Evolutionary conservation across 345 rosid species (phyloP).

Genomic region (Euclidium syriacum): DNA sequence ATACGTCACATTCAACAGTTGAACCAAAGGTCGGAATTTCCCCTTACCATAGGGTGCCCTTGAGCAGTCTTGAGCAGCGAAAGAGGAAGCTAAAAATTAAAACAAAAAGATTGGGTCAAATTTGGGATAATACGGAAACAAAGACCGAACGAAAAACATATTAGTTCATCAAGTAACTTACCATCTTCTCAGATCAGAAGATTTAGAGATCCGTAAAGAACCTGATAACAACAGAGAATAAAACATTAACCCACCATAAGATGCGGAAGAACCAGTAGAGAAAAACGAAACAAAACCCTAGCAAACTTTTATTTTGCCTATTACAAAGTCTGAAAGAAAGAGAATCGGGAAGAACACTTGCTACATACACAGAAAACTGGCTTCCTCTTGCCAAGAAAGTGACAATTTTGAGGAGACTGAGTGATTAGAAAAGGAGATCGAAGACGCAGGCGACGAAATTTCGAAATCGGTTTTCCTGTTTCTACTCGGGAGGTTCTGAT

Average conservation of each 20-base stretch:
- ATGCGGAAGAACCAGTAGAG: background rate
- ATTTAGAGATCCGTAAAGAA: background rate
- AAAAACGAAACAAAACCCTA: slow-evolving; percentile 11
- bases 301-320: background rate
- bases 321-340: background rate
- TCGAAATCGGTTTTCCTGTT: slow-evolving; percentile 9
- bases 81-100: slow-evolving; percentile 21
- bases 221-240: slow-evolving; percentile 6
- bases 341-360: slow-evolving; percentile 7
- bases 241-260: background rate
- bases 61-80: slow-evolving; percentile 32
- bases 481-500: background rate
- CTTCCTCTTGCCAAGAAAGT: background rate
- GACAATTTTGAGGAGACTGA: background rate
- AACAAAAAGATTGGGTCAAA: background rate
- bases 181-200: slow-evolving; percentile 23
- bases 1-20: background rate
- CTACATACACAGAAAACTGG: background rate
- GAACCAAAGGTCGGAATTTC: background rate
- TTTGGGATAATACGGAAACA: background rate
- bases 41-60: slow-evolving; percentile 32
- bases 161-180: background rate
- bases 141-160: background rate
- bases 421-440: background rate
- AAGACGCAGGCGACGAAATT: background rate